Base-by-base conservation (phyloP, 2,329 filamentous ascomycete genomes). In the Fusarium virguliforme region DNA sequence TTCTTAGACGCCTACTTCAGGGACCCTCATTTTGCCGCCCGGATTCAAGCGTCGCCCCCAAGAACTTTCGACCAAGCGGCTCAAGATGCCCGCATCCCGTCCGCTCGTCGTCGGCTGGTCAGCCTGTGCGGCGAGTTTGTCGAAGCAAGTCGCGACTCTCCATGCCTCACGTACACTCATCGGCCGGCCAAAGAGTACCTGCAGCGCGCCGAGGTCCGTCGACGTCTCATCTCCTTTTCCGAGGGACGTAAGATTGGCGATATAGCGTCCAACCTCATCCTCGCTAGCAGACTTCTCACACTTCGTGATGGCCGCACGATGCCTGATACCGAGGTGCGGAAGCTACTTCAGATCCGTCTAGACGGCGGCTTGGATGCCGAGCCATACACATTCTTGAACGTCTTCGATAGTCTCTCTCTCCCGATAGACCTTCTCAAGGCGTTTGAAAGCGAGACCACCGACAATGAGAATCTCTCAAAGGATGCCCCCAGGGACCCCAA, bases 1-100 rank as follows among this genome's bases (percentile, higher is more conserved):
- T 50, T 50, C 6, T 26, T 50, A 2, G 46, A 50, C 26, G 46
- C 46, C 9, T 50, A 50, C 9, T 50, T 50, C 26, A 50, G 46
- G 46, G 46, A 50, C 26, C 46, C n/a, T 50, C 46, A 50, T 3
- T 50, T 50, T n/a, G 3, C 15, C n/a, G 46, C 30, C 8, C 28
- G 26, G 18, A 26, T 50, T 3, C 26, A 50, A 2, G 30, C n/a
- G 15, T 50, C 46, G 2, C 15, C 26, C 10, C n/a, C n/a, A 10
- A 26, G n/a, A 2, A 2, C 10, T 30, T 50, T 18, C 7, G 26
- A 32, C 26, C 3, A 50, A 18, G 46, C 46, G 4, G 6, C 26
- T 8, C 46, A 50, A n/a, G 18, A 6, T 18, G n/a, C 46, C n/a
- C 46, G 26, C 18, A 6, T 15, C n/a, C 10, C 10, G 9, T 30